A percentile compares a stretch with the other conserved stretches of the same genome.
Evolutionary conservation across 768 basidiomycete species (phyloP).

Genomic region (Calocybe gangraenosa): DNA sequence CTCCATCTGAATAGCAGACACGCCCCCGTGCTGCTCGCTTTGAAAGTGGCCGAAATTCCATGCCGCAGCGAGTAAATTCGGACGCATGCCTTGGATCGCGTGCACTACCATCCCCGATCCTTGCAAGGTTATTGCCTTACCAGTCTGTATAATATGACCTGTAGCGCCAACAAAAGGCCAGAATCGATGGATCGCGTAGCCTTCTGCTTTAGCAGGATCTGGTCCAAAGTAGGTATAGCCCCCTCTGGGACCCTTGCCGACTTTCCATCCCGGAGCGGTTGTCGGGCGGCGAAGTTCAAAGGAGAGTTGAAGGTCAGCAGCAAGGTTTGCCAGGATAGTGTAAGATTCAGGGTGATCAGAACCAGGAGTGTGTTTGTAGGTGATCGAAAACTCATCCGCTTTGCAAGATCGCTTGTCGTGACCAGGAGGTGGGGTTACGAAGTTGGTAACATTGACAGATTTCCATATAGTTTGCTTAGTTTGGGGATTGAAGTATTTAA

Average conservation of each 20-base stretch:
- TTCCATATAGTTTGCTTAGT: slow-evolving; percentile 79
- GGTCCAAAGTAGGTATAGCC: slow-evolving; percentile 87
- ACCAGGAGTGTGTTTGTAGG: slow-evolving; percentile 51
- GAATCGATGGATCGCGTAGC: slow-evolving; percentile 88
- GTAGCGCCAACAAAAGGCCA: slow-evolving; percentile 67
- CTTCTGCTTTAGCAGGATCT: slow-evolving; percentile 65
- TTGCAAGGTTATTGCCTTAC: slow-evolving; percentile 49
- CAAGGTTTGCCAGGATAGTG: slow-evolving; percentile 73
- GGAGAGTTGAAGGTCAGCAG: slow-evolving; percentile 75
- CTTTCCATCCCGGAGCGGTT: slow-evolving; percentile 81
- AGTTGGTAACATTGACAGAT: slow-evolving; percentile 81
- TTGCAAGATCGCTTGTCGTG: slow-evolving; percentile 86
- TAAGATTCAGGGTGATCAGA: slow-evolving; percentile 73
- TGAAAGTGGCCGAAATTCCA: slow-evolving; percentile 98
- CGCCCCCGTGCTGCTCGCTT: slow-evolving; percentile 64
- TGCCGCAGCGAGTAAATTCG: slow-evolving; percentile 84
- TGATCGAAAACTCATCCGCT: slow-evolving; percentile 80
- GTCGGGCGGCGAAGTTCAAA: slow-evolving; percentile 69
- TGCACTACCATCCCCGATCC: slow-evolving; percentile 87
- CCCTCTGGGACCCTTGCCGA: slow-evolving; percentile 83
- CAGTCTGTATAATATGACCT: slow-evolving; percentile 67
- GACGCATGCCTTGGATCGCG: slow-evolving; percentile 98
- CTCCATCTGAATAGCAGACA: slow-evolving; percentile 93
- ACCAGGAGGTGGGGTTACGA: slow-evolving; percentile 67
- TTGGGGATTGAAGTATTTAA: slow-evolving; percentile 79